Evolutionary conservation across 73 alveolate species (phyloP), one percentile per base, ranked within the genome.

Genomic region (Stentor roeselii): DNA sequence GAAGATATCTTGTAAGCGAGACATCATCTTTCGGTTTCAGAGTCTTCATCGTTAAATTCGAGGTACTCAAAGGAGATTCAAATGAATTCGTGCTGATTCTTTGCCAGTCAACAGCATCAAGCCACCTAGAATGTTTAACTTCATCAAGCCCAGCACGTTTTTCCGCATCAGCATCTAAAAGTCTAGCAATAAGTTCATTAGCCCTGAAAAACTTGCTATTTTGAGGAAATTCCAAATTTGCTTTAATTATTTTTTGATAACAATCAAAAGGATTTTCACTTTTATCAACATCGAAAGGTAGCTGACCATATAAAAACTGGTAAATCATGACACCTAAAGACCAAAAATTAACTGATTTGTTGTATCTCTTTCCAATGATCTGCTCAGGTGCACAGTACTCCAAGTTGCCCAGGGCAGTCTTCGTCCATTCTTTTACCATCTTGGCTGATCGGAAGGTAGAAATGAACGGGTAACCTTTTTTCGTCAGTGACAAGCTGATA

Each of bases 81-180:
- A 11, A 50, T 50, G 6, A 6, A 11, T 11, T 11, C 6, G 30
- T 50, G 6, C 21, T 50, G 6, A 50, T 50, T 50, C 67, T 50
- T 21, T 50, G 67, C 67, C 67, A 50, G 21, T 50, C 67, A 50
- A 50, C 21, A 50, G 67, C 67, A 50, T 50, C 67, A 50, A 50
- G 67, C 67, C 67, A 50, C 67, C 67, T 50, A 11, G 67, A 50
- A 50, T 50, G 21, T 50, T 50, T 50, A 6, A 50, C 67, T 11
- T 50, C 67, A 50, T 50, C 67, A 6, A 50, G 21, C 6, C 67
- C 67, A 50, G 67, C 67, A 11, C 67, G 6, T 11, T 21, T 50
- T 50, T 50, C 21, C 6, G 6, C 6, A 50, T 50, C 67, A 11
- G 6, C 21, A 11, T 50, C 30, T 50, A 50, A 50, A 50, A 50